Conservation (phyloP, 2,329 filamentous ascomycete species). For the Chalaropsis thielavioides region DNA sequence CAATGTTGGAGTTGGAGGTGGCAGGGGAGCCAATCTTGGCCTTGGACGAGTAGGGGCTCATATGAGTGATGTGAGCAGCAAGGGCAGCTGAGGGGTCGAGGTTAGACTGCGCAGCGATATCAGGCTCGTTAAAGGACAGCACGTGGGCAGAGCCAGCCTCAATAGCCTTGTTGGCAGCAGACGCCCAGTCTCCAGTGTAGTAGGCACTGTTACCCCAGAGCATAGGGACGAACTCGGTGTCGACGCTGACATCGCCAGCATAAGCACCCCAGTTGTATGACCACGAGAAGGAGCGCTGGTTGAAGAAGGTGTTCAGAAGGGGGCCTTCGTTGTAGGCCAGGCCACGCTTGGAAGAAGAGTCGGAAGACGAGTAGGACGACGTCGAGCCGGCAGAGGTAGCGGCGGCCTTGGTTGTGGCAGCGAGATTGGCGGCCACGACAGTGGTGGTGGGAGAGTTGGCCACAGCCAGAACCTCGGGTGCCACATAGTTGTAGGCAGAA, state of each 20-base stretch:
- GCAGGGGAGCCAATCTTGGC: conserved; percentile 44
- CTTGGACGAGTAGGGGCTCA: conserved; percentile 41
- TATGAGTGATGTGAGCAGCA: conserved; percentile 35
- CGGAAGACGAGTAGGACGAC: conserved; percentile 16
- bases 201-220: conserved; percentile 40
- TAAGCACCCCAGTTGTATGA: conserved; percentile 53
- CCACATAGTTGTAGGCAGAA: not conserved
- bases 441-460: conserved; percentile 19
- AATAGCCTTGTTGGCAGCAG: conserved; percentile 38
- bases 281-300: conserved; percentile 33
- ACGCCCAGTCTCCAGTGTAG: conserved; percentile 36
- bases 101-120: conserved; percentile 45
- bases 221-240: conserved; percentile 50
- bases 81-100: conserved; percentile 39
- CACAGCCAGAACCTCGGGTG: conserved; percentile 11
- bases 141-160: conserved; percentile 39
- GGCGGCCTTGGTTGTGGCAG: conserved; percentile 17
- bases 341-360: conserved; percentile 44
- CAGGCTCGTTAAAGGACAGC: conserved; percentile 60
- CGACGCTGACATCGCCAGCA: conserved; percentile 28
- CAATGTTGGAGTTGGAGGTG: conserved; percentile 43
- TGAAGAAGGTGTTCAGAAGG: conserved; percentile 38
- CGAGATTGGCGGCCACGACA: conserved; percentile 15
- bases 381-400: conserved; percentile 14
- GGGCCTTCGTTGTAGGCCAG: conserved; percentile 49